These are phyloP conservation scores for Erodium trifolium DNA, from an alignment of 441 rosid species.

Conservation along the genomic window DNA sequence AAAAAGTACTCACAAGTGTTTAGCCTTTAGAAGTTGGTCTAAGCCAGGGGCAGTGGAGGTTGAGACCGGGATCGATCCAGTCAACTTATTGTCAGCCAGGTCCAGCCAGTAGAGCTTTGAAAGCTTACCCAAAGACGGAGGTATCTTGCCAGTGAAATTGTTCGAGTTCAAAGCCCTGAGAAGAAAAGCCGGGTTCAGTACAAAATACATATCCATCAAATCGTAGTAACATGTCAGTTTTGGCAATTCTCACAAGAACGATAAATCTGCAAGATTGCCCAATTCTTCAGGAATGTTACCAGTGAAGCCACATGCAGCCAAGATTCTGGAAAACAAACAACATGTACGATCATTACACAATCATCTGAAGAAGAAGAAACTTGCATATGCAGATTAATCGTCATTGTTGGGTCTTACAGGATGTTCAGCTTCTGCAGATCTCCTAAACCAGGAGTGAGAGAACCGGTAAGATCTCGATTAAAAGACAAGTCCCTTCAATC, in stretches of 20 bases:
- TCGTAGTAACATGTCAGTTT: neutral
- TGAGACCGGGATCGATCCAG: constrained; percentile 78
- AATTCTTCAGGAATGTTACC: constrained; percentile 72
- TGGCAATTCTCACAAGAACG: constrained; percentile 67
- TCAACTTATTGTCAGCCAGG: constrained; percentile 77
- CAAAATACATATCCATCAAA: neutral
- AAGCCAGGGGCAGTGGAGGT: constrained; percentile 52
- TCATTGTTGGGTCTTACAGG: constrained; percentile 38
- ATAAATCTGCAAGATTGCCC: constrained; percentile 63
- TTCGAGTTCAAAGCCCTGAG: constrained; percentile 84
- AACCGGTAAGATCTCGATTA: constrained; percentile 61
- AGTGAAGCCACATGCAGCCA: constrained; percentile 75
- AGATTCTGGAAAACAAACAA: constrained; percentile 42
- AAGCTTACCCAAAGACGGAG: constrained; percentile 67
- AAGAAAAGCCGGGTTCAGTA: constrained; percentile 13
- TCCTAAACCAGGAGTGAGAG: constrained; percentile 65
- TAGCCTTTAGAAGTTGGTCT: constrained; percentile 68
- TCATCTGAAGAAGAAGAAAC: neutral
- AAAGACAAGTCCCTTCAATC: constrained; percentile 76
- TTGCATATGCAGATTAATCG: neutral
- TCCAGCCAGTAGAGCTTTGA: constrained; percentile 86
- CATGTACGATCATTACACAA: neutral
- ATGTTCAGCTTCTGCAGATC: constrained; percentile 62
- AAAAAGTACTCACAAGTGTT: constrained; percentile 69
- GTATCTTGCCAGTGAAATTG: constrained; percentile 70